These are phyloP conservation scores for Eimeria tenella DNA, from an alignment of 169 alveolate genomes.

Conservation along the genomic window DNA sequence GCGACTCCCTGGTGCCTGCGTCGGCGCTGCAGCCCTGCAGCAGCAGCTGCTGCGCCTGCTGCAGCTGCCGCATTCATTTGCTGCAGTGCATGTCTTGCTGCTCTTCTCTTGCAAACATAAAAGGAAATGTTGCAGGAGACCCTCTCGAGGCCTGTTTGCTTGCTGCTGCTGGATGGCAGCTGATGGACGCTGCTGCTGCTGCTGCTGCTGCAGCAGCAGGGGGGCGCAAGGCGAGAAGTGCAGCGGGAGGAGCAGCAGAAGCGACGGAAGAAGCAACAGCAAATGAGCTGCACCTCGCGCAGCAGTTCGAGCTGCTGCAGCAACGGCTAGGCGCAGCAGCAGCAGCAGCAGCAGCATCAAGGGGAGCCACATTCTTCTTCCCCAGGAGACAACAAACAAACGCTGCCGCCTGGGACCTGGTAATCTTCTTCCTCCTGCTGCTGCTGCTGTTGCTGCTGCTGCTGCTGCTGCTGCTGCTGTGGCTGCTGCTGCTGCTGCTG, in stretches of 20 bases:
- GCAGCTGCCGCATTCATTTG: slow-evolving; percentile 64
- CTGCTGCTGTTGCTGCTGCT: background rate
- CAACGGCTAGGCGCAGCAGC: slow-evolving; percentile 7
- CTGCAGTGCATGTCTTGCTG: slow-evolving; percentile 79
- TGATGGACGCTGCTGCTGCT: slow-evolving; percentile 80
- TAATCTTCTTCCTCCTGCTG: background rate
- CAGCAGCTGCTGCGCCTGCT: slow-evolving; percentile 39
- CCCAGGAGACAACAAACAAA: background rate
- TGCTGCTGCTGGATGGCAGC: slow-evolving; percentile 78
- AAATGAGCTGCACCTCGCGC: background rate
- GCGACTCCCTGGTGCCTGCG: slow-evolving; percentile 43
- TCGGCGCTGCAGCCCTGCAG: slow-evolving; percentile 59
- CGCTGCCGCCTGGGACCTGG: no score
- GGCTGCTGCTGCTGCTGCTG: background rate
- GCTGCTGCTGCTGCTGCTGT: background rate
- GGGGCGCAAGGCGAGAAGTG: no score
- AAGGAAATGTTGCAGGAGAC: slow-evolving; percentile 77
- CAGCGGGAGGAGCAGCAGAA: background rate
- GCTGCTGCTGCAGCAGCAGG: background rate
- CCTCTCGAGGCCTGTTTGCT: slow-evolving; percentile 67
- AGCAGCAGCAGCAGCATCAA: background rate
- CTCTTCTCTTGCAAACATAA: slow-evolving; percentile 80
- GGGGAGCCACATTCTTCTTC: no score
- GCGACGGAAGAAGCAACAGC: background rate
- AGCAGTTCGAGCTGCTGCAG: background rate